Evolutionary conservation across 371 early-diverging fungal genomes (phyloP), one percentile per base, ranked within the genome.

Genomic region (Mortierella sp.): DNA sequence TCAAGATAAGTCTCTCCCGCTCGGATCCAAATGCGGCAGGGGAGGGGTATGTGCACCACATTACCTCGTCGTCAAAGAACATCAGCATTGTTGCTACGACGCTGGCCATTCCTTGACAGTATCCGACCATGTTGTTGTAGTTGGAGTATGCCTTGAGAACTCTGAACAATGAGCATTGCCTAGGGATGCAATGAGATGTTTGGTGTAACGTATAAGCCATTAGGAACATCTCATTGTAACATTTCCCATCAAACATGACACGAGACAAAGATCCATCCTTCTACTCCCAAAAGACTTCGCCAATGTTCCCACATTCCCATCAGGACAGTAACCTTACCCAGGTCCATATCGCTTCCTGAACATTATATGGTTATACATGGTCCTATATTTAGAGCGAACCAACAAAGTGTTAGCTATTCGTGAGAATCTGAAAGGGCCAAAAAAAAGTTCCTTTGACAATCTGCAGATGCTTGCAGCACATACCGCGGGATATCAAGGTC

Each of bases 31-130:
- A 44, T 31, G 46, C 1, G 19, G 17, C 7, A 31, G 31, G 16
- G 19, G 48, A 37, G n/a, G 13, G 31, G 13, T 17, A 8, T 37
- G 19, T 7, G 21, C 24, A 54, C 5, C 25, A 29, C 13, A 21
- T 14, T 8, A 63, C 94, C 85, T 95, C 98, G 63, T 96, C 96
- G 50, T 95, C 92, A 87, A 92, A 95, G 77, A 94, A 94, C 71
- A 94, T 83, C 57, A 97, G 80, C 79, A 98, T 76, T 12, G 94
- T 92, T 1, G 95, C 95, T 0, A 86, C 95, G n/a, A 98, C 84
- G 66, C 94, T 96, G 7, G 95, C 87, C 82, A 97, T 90, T 9
- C 97, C 97, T 83, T 98, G 97, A 70, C 97, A 97, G 76, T 97
- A 94, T 6, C 98, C 97, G 22, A 97, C 92, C 57, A 92, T 93